A percentile compares a stretch with the other conserved stretches of the same genome.
phyloP scores from a whole-genome alignment of 2,329 filamentous ascomycete genomes.

The Arthrocladium fulminans region DNA sequence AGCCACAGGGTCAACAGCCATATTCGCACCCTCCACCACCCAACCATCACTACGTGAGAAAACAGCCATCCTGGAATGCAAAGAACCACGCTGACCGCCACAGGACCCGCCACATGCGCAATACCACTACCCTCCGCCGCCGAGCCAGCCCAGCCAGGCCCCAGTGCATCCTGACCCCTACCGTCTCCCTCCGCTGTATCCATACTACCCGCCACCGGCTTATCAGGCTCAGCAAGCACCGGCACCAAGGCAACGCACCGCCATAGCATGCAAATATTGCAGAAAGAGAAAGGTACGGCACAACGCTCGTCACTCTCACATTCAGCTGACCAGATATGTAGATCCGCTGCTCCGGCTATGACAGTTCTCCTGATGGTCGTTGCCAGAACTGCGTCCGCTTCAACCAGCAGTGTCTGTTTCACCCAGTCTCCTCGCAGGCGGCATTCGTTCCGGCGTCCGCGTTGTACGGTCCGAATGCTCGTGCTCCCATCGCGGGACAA shows the following conservation, averaged over 20 bases:
- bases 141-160: constrained; percentile 30
- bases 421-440: constrained; percentile 63
- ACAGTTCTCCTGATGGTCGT: constrained; percentile 60
- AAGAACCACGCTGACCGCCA: constrained; percentile 10
- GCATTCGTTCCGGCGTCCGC: constrained; percentile 66
- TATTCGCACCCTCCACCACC: constrained; percentile 24
- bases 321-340: constrained; percentile 28
- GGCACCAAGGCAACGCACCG: constrained; percentile 43
- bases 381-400: constrained; percentile 66
- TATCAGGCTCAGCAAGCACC: constrained; percentile 31
- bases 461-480: constrained; percentile 45
- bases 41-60: constrained; percentile 31
- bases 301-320: constrained; percentile 1
- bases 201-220: constrained; percentile 35
- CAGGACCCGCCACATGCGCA: constrained; percentile 21
- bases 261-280: constrained; percentile 45
- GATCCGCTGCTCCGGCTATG: constrained; percentile 70
- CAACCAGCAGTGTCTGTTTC: constrained; percentile 70
- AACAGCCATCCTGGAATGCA: constrained; percentile 16
- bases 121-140: constrained; percentile 30
- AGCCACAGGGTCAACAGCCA: constrained; percentile 12
- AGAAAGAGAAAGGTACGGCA: constrained; percentile 42
- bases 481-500: constrained; percentile 21
- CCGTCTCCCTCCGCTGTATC: constrained; percentile 33
- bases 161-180: constrained; percentile 32